Percentiles rank a stretch among this genome's conserved stretches.
These are phyloP conservation scores for Pseudozyma sp. DNA, from an alignment of 1,284 basidiomycete genomes.

Conservation along the genomic window DNA sequence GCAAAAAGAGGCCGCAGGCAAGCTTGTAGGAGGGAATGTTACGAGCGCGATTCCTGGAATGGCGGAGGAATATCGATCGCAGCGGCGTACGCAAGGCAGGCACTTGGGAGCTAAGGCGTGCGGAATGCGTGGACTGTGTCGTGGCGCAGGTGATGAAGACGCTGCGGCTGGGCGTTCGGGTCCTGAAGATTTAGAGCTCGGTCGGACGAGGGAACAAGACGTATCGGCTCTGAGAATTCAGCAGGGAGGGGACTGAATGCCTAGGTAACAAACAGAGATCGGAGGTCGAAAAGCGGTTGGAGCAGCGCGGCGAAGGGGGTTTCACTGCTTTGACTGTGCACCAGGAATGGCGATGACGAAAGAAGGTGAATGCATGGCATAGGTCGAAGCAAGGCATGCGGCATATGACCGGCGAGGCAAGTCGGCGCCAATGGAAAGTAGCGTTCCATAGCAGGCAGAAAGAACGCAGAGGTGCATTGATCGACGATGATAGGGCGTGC, in stretches of 20 bases:
- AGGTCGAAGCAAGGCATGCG: conserved; percentile 4
- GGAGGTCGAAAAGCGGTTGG: conserved; percentile 8
- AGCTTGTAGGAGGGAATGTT: conserved; percentile 31
- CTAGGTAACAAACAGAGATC: conserved; percentile 41
- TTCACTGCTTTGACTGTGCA: conserved; percentile 8
- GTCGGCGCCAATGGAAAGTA: neutral
- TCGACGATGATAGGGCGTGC: conserved; percentile 29
- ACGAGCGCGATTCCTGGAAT: conserved; percentile 33
- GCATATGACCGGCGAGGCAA: neutral
- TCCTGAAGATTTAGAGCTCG: conserved; percentile 38
- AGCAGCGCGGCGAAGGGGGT: conserved; percentile 6
- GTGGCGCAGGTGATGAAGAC: conserved; percentile 17
- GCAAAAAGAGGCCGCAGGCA: conserved; percentile 21
- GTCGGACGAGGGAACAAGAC: neutral
- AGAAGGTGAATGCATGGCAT: conserved; percentile 1
- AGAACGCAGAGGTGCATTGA: conserved; percentile 17
- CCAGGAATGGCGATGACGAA: conserved; percentile 2
- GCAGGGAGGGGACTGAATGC: conserved; percentile 5
- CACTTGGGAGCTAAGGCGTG: conserved; percentile 29
- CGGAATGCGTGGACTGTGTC: conserved; percentile 29
- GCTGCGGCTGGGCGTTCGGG: conserved; percentile 16
- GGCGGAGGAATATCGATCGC: conserved; percentile 42
- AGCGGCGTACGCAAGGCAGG: conserved; percentile 28
- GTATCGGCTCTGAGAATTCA: neutral
- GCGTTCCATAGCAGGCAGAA: conserved; percentile 22